phyloP scores from a whole-genome alignment of 148 eudicot genomes.

The Diospyros lotus region DNA sequence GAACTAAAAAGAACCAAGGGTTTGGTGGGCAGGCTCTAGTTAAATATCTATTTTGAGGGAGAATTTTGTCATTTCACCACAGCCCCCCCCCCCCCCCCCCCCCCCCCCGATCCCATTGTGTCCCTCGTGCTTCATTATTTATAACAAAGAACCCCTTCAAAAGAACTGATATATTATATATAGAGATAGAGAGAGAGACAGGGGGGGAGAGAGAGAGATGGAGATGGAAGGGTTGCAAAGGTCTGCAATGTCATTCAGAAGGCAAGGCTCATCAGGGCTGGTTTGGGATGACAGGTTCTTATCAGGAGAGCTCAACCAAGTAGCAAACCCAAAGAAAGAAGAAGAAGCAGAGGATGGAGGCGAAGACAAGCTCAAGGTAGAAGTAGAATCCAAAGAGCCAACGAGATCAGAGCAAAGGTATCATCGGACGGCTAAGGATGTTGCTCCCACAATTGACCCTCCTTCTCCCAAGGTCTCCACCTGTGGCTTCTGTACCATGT shows the following conservation, averaged over 20 bases:
- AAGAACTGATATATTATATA: neutral
- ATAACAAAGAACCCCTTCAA: too few relatives aligned
- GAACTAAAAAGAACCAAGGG: too few relatives aligned
- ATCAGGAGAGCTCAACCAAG: slow-evolving; percentile 37
- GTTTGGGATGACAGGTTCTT: slow-evolving; percentile 72
- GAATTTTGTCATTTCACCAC: neutral
- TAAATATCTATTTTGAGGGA: neutral
- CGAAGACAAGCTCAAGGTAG: slow-evolving; percentile 5
- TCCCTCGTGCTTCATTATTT: neutral
- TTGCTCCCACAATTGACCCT: slow-evolving; percentile 52
- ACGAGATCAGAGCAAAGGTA: slow-evolving; percentile 18
- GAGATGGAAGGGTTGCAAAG: slow-evolving; percentile 69
- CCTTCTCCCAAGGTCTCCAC: slow-evolving; percentile 73
- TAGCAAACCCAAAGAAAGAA: neutral
- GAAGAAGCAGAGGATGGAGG: slow-evolving; percentile 7
- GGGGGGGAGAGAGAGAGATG: slow-evolving; percentile 13
- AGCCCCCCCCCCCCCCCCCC: neutral
- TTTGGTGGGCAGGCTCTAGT: too few relatives aligned
- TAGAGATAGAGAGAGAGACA: slow-evolving; percentile 5
- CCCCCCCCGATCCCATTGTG: neutral
- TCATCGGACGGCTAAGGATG: slow-evolving; percentile 28
- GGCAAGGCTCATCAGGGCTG: slow-evolving; percentile 78
- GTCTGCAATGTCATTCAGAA: slow-evolving; percentile 61
- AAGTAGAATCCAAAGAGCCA: neutral
- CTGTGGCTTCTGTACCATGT: slow-evolving; percentile 58